phyloP scores from a whole-genome alignment of 768 basidiomycete species.

The Fistulinella prunicolor region DNA sequence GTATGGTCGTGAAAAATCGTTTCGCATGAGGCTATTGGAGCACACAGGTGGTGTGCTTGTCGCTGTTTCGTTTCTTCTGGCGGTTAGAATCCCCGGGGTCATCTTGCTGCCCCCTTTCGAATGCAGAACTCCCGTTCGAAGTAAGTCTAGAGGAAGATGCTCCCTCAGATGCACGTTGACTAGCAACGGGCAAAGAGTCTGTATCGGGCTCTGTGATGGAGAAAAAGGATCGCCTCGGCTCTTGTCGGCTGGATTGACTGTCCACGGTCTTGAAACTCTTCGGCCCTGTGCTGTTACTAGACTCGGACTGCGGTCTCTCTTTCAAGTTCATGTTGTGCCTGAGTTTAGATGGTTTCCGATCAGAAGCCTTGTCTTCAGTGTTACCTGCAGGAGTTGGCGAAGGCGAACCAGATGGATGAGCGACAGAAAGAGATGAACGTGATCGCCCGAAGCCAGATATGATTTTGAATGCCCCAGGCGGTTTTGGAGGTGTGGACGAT shows the following conservation, averaged over 20 bases:
- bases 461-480: constrained; percentile 63
- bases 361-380: constrained; percentile 19
- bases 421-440: constrained; percentile 52
- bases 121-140: constrained; percentile 6
- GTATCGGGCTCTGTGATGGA: constrained; percentile 30
- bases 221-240: constrained; percentile 35
- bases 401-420: constrained; percentile 30
- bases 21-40: constrained; percentile 22
- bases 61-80: constrained; percentile 29
- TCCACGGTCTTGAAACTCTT: constrained; percentile 59
- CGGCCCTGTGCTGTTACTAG: constrained; percentile 55
- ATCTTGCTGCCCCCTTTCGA: constrained; percentile 9
- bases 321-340: constrained; percentile 35
- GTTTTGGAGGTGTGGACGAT: constrained; percentile 36
- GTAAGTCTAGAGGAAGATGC: constrained; percentile 13
- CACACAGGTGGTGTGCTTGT: constrained; percentile 25
- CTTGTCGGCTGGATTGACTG: constrained; percentile 41
- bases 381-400: constrained; percentile 26
- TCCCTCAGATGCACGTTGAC: constrained; percentile 21
- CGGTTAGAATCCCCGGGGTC: constrained; percentile 15
- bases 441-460: constrained; percentile 64
- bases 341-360: constrained; percentile 36
- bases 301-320: constrained; percentile 56
- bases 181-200: constrained; percentile 16
- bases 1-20: constrained; percentile 1